Conservation (phyloP, 2,329 filamentous ascomycete genomes). For the Nemania sp. region DNA sequence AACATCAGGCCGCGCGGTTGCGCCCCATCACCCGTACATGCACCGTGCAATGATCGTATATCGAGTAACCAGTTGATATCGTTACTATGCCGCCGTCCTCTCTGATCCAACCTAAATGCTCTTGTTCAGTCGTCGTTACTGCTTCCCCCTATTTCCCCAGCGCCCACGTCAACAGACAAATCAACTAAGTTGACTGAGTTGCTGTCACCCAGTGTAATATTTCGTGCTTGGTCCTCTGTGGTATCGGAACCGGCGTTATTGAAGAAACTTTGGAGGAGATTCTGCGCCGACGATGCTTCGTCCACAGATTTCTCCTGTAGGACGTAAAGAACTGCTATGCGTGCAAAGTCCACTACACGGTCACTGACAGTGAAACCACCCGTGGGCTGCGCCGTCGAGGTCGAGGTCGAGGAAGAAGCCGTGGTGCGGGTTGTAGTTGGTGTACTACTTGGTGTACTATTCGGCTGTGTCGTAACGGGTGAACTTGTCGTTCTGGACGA, state of each 20-base stretch:
- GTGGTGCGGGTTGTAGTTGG: conserved; percentile 31
- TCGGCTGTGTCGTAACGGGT: conserved; percentile 28
- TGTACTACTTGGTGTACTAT: conserved; percentile 35
- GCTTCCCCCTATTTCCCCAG: conserved; percentile 43
- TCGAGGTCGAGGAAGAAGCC: conserved; percentile 23
- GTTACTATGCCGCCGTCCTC: conserved; percentile 16
- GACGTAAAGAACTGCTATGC: conserved; percentile 71
- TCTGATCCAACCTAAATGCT: conserved; percentile 17
- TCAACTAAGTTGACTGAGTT: conserved; percentile 65
- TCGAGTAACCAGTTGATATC: conserved; percentile 21
- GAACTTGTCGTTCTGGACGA: conserved; percentile 45
- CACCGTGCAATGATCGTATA: conserved; percentile 25
- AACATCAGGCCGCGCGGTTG: conserved; percentile 14
- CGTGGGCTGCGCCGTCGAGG: conserved; percentile 45
- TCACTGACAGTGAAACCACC: conserved; percentile 64
- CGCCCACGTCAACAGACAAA: conserved; percentile 56
- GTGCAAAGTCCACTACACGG: conserved; percentile 71
- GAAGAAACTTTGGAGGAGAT: conserved; percentile 67
- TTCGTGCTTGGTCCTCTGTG: conserved; percentile 53
- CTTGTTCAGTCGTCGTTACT: conserved; percentile 33
- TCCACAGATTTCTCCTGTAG: conserved; percentile 66
- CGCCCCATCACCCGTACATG: conserved; percentile 26
- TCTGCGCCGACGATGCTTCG: conserved; percentile 66
- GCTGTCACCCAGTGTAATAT: conserved; percentile 57
- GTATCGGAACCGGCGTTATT: conserved; percentile 52